phyloP scores from a whole-genome alignment of 106 monocot species.

The Dendrobium nobile region DNA sequence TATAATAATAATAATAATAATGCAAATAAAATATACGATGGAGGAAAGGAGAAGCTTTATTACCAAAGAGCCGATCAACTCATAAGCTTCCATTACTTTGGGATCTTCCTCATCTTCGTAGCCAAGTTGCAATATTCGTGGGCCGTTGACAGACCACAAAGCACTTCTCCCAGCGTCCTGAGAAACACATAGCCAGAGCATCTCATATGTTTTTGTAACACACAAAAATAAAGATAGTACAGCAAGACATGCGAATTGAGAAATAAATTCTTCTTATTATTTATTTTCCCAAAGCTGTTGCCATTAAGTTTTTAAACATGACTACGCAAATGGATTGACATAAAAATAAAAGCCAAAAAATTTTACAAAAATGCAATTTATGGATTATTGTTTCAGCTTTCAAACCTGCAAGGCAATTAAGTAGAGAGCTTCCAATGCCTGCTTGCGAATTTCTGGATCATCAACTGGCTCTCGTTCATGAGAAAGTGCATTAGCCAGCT shows the following conservation, averaged over 20 bases:
- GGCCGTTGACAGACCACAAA: constrained; percentile 89
- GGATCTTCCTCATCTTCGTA: constrained; percentile 95
- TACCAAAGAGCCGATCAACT: constrained; percentile 94
- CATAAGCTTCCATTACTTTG: constrained; percentile 94
- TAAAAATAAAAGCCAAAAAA: not conserved
- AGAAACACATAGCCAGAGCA: not conserved
- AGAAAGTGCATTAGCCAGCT: constrained; percentile 71
- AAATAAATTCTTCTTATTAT: too few relatives aligned
- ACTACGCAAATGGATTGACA: not conserved
- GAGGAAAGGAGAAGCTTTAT: not conserved
- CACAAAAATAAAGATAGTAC: too few relatives aligned
- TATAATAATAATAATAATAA: not conserved
- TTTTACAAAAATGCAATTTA: not conserved
- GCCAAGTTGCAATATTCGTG: constrained; percentile 84
- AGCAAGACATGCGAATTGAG: too few relatives aligned
- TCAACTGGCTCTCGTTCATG: constrained; percentile 81
- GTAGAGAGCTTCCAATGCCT: constrained; percentile 86
- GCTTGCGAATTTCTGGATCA: constrained; percentile 82
- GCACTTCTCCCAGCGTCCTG: constrained; percentile 81
- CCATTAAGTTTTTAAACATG: not conserved
- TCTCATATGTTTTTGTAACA: not conserved
- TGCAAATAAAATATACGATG: not conserved
- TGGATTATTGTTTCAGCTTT: not conserved
- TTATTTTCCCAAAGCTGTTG: not conserved
- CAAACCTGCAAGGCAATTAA: constrained; percentile 70